phyloP scores from a whole-genome alignment of 257 asterid genomes.

The Nicotiana tabacum region DNA sequence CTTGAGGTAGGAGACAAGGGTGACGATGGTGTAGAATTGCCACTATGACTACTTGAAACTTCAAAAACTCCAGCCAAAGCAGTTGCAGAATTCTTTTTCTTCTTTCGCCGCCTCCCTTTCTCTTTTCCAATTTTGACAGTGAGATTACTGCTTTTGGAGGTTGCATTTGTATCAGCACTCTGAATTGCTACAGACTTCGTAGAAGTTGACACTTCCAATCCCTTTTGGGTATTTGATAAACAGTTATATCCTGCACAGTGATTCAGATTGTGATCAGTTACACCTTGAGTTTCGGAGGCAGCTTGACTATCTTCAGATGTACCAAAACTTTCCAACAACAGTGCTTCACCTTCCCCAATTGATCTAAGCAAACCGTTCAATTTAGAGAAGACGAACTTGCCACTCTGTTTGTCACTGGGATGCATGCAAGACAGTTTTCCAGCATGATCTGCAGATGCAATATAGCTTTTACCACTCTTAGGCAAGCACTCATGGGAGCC shows the following conservation, averaged over 20 bases:
- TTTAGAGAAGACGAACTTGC: constrained; percentile 20
- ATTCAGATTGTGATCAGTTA: constrained; percentile 8
- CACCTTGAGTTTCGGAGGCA: constrained; percentile 15
- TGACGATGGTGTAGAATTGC: constrained; percentile 85
- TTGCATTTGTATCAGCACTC: constrained; percentile 31
- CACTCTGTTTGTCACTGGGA: constrained; percentile 16
- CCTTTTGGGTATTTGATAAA: constrained; percentile 21
- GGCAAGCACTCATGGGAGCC: constrained; percentile 26
- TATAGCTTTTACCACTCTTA: constrained; percentile 32
- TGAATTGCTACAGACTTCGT: constrained; percentile 19
- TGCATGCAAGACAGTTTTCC: constrained; percentile 23
- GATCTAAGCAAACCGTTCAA: constrained; percentile 30
- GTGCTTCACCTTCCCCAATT: constrained; percentile 31
- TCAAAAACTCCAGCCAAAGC: constrained; percentile 42
- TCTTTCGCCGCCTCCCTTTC: constrained; percentile 64
- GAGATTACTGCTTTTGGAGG: constrained; percentile 34
- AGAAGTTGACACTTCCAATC: constrained; percentile 1
- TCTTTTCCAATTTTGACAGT: constrained; percentile 59
- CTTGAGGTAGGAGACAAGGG: constrained; percentile 67
- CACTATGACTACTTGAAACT: constrained; percentile 85
- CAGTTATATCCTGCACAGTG: constrained; percentile 13
- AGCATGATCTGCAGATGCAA: constrained; percentile 15
- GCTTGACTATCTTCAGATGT: constrained; percentile 20
- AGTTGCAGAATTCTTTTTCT: constrained; percentile 48
- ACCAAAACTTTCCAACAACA: constrained; percentile 29